These are phyloP conservation scores for Aspergillus panamensis DNA, from an alignment of 495 filamentous ascomycete genomes.

Conservation along the genomic window DNA sequence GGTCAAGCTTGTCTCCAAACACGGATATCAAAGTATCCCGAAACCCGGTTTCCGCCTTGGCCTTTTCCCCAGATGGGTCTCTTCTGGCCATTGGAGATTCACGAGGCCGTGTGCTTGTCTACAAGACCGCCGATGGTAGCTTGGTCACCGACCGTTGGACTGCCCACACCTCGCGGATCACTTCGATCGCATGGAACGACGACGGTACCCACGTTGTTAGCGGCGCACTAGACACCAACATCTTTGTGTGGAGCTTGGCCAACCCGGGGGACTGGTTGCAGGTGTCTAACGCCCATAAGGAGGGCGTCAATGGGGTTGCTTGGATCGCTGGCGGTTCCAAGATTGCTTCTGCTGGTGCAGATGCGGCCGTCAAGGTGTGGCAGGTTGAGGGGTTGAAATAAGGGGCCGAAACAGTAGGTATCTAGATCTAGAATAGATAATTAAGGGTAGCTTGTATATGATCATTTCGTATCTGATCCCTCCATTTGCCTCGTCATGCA, in stretches of 20 bases:
- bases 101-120: conserved; percentile 81
- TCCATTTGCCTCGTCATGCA: not conserved
- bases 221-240: conserved; percentile 82
- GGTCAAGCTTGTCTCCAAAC: conserved; percentile 44
- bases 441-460: no score
- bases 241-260: conserved; percentile 86
- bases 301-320: conserved; percentile 82
- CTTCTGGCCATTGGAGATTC: conserved; percentile 77
- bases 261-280: conserved; percentile 79
- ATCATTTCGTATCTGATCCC: not conserved
- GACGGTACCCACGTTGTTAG: conserved; percentile 74
- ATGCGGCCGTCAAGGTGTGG: conserved; percentile 92
- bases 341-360: conserved; percentile 75
- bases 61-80: conserved; percentile 72
- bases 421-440: not conserved
- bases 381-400: conserved; percentile 62
- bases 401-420: not conserved
- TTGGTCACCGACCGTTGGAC: conserved; percentile 71
- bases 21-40: conserved; percentile 40
- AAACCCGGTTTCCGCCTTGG: conserved; percentile 51
- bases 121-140: conserved; percentile 48
- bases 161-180: conserved; percentile 84
- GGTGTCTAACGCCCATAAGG: conserved; percentile 83
- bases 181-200: conserved; percentile 75
- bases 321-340: conserved; percentile 72